Evolutionary conservation across 2,329 filamentous ascomycete genomes (phyloP).

Genomic region (Ophiocordyceps robertsii): DNA sequence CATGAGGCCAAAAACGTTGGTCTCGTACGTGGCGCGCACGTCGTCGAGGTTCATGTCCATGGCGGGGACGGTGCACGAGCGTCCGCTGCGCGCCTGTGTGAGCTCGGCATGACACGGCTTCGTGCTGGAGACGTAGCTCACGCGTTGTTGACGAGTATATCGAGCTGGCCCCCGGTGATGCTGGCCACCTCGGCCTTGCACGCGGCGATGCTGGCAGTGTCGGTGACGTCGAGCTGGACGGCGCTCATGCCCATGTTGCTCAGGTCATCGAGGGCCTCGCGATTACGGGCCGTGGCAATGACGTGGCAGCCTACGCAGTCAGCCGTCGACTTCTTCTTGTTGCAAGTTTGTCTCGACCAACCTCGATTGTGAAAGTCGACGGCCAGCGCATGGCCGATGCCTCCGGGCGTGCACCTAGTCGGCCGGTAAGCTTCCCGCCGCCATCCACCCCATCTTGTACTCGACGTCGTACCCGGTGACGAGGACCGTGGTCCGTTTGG

Average conservation of each 20-base stretch:
- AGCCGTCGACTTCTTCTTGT: background rate
- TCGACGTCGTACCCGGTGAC: slow-evolving; percentile 32
- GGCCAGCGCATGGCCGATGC: slow-evolving; percentile 41
- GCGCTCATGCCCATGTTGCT: slow-evolving; percentile 32
- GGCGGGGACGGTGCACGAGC: slow-evolving; percentile 37
- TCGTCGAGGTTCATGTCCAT: slow-evolving; percentile 38
- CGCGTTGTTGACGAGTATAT: slow-evolving; percentile 49
- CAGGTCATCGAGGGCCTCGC: slow-evolving; percentile 31
- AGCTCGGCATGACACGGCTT: background rate
- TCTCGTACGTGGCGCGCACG: slow-evolving; percentile 39
- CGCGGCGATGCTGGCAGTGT: slow-evolving; percentile 33
- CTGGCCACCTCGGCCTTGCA: slow-evolving; percentile 32
- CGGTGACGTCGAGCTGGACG: slow-evolving; percentile 39
- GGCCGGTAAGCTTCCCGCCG: background rate
- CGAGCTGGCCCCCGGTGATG: slow-evolving; percentile 38
- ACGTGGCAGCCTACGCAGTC: slow-evolving; percentile 25
- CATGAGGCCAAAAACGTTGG: slow-evolving; percentile 45
- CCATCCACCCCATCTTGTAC: too few relatives aligned
- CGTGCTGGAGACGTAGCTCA: slow-evolving; percentile 14
- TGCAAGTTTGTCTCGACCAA: slow-evolving; percentile 8
- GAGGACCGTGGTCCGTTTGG: too few relatives aligned
- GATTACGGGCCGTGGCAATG: slow-evolving; percentile 41
- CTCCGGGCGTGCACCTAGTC: slow-evolving; percentile 40
- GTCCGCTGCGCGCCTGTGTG: too few relatives aligned
- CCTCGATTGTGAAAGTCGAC: slow-evolving; percentile 38